These are phyloP conservation scores for Plasmodium vinckei DNA, from an alignment of 169 alveolate species.

Conservation along the genomic window DNA sequence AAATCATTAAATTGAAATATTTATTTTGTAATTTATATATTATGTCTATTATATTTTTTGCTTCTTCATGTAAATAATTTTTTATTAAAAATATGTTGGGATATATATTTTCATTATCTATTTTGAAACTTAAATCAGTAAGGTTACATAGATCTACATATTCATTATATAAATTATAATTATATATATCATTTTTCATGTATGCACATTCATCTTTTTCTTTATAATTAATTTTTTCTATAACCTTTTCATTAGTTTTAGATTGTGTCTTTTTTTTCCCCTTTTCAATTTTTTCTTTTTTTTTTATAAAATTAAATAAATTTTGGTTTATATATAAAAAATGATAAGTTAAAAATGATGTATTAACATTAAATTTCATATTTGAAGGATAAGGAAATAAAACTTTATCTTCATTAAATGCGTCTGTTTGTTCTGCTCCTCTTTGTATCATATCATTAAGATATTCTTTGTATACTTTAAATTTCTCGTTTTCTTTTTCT, in stretches of 20 bases:
- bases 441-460: conserved; percentile 48
- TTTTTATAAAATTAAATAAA: conserved; percentile 27
- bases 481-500: conserved; percentile 19
- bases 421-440: conserved; percentile 58
- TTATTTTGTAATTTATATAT: conserved; percentile 33
- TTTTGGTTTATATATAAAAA: conserved; percentile 39
- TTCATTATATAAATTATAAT: conserved; percentile 37
- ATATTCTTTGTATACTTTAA: conserved; percentile 26
- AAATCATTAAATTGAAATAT: conserved; percentile 6
- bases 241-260: not conserved
- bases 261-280: conserved; percentile 3
- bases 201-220: conserved; percentile 30
- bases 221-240: not conserved
- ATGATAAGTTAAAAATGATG: conserved; percentile 47
- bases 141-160: conserved; percentile 1
- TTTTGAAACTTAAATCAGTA: conserved; percentile 4
- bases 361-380: conserved; percentile 36
- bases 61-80: conserved; percentile 54
- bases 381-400: conserved; percentile 18
- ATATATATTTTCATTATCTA: conserved; percentile 26
- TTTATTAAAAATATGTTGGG: conserved; percentile 54
- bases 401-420: conserved; percentile 31
- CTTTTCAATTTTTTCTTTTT: not conserved
- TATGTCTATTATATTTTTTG: conserved; percentile 14
- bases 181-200: conserved; percentile 59